Conservation (phyloP, 345 rosid genomes). For the Camelina sativa region DNA sequence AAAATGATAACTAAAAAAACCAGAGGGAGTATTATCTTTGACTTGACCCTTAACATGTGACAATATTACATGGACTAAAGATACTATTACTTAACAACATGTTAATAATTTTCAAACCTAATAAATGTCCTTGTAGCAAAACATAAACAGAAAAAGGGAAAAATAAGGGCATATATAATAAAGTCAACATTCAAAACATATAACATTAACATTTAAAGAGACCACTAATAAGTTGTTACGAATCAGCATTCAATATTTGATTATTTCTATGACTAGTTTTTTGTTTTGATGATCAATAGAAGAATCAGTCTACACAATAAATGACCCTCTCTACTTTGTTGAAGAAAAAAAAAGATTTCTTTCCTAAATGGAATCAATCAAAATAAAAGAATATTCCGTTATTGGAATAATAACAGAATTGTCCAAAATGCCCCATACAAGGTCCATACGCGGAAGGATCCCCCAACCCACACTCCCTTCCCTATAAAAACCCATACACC, state of each 20-base stretch:
- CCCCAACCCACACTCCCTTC: conserved; percentile 15
- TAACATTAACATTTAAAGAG: not conserved
- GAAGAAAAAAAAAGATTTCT: not conserved
- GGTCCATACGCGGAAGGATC: conserved; percentile 38
- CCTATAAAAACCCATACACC: conserved; percentile 37
- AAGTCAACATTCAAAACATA: not conserved
- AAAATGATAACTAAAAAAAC: too few relatives aligned
- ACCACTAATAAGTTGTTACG: not conserved
- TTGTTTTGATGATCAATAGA: not conserved
- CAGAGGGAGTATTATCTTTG: not conserved
- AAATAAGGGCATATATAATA: too few relatives aligned
- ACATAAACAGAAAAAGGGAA: too few relatives aligned
- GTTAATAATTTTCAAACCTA: too few relatives aligned
- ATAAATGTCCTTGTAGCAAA: too few relatives aligned
- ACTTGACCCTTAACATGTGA: conserved; percentile 3
- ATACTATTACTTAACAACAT: not conserved
- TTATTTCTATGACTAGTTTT: not conserved
- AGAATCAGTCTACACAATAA: not conserved
- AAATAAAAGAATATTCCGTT: conserved; percentile 35
- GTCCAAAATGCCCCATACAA: conserved; percentile 31
- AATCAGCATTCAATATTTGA: not conserved
- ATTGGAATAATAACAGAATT: conserved; percentile 33
- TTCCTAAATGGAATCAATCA: conserved; percentile 7
- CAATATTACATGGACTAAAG: not conserved
- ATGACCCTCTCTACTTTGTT: not conserved